Base-by-base conservation (phyloP, 2,329 filamentous ascomycete species). In the Scopulariopsis brevicaulis region DNA sequence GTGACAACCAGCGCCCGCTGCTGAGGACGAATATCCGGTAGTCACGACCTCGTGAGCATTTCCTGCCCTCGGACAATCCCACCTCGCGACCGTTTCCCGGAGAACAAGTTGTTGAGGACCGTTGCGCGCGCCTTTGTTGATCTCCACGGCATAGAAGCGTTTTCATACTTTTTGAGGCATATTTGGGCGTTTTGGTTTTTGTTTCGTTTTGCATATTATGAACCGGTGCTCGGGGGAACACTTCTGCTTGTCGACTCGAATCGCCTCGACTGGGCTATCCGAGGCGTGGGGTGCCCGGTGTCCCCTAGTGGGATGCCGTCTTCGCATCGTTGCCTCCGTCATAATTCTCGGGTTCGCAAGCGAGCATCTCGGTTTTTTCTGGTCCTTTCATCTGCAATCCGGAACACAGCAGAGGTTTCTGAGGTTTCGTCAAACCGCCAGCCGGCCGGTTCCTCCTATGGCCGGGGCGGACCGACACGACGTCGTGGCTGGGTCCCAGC, bases 1-100 rank as follows among this genome's bases (percentile, higher is more conserved):
- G 78, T 96, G 88, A 89, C 79, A 82, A 83, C 73, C 79, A 83
- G 67, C 73, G 69, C 68, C 74, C 62, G 71, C 69, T 68, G 70
- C 73, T 69, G 72, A 70, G 67, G 71, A 75, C 66, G 71, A 70
- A 67, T 74, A 74, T 67, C 74, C 75, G 65, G 72, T 72, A 68
- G 74, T 74, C 65, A 78, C 76, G 63, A 76, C 74, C 43, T 53
- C 56, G 51, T 58, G 55, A 57, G 24, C 22, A 20, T 22, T 18
- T 48, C 32, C 48, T 51, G 34, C 55, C 46, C 55, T 57, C 55
- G 55, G 55, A 57, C 55, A 40, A 48, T 52, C 55, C 48, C 20
- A 37, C 48, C 46, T 53, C 55, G 32, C 50, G 20, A 32, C 43
- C 20, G 34, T 57, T 57, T 57, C 55, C 55, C 32, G 55, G 55